Evolutionary conservation across 495 filamentous ascomycete genomes (phyloP).

Genomic region (Podospora tetraspora): DNA sequence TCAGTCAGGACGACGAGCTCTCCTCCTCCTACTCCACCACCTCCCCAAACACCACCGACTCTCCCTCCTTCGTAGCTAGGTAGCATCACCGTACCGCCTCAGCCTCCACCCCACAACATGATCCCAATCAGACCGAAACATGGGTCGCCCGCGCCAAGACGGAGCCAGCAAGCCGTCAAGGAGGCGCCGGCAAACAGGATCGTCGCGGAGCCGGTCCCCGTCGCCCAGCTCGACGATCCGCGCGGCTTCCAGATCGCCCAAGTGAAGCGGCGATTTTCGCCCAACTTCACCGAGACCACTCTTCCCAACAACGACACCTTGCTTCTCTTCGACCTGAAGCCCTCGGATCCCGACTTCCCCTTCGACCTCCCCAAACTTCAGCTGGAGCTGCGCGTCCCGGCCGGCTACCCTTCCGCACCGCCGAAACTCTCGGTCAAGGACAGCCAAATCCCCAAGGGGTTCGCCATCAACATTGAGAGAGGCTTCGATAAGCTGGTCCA

Average conservation of each 20-base stretch:
- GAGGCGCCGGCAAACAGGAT: constrained; percentile 1
- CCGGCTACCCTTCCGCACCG: constrained; percentile 51
- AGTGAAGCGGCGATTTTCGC: constrained; percentile 64
- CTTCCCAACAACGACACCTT: constrained; percentile 48
- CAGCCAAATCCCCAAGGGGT: constrained; percentile 71
- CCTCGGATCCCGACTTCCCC: constrained; percentile 86
- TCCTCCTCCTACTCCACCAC: not conserved
- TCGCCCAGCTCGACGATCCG: constrained; percentile 60
- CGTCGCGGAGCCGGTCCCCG: constrained; percentile 60
- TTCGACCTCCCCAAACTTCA: constrained; percentile 70
- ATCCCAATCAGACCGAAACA: constrained; percentile 23
- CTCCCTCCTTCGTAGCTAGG: no score
- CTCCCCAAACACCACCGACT: not conserved
- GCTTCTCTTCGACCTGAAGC: constrained; percentile 59
- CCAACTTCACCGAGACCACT: constrained; percentile 45
- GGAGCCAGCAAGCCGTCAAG: constrained; percentile 34
- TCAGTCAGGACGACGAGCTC: not conserved
- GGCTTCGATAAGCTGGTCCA: constrained; percentile 69
- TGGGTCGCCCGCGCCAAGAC: constrained; percentile 10
- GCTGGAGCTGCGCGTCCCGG: constrained; percentile 66
- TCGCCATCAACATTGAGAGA: constrained; percentile 71
- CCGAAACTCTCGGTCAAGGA: constrained; percentile 66
- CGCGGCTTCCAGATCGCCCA: constrained; percentile 73
- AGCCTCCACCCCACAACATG: constrained; percentile 14
- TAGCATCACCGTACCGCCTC: not conserved